Evolutionary conservation across 345 rosid genomes (phyloP).

Genomic region (Melaleuca quinquenervia): DNA sequence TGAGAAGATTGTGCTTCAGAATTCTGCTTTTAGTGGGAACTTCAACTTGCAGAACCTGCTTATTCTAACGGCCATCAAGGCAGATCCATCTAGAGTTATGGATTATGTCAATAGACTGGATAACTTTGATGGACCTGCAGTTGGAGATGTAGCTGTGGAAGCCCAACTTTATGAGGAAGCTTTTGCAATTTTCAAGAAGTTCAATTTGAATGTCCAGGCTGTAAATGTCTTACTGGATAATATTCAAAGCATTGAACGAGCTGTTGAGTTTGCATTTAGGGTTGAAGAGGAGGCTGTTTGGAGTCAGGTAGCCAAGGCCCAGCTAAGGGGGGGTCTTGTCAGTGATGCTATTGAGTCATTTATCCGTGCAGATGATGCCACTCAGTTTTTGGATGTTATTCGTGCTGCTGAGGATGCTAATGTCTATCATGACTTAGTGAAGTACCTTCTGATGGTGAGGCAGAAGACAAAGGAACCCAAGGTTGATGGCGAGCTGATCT

Average conservation of each 20-base stretch:
- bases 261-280: slow-evolving; percentile 91
- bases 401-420: slow-evolving; percentile 32
- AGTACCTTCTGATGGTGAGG: slow-evolving; percentile 95
- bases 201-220: slow-evolving; percentile 35
- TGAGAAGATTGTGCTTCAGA: slow-evolving; percentile 91
- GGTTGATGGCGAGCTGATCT: slow-evolving; percentile 89
- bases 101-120: slow-evolving; percentile 91
- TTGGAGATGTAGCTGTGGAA: slow-evolving; percentile 95
- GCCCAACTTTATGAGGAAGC: slow-evolving; percentile 80
- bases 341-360: slow-evolving; percentile 96
- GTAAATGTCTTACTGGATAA: slow-evolving; percentile 30
- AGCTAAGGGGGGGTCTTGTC: slow-evolving; percentile 85
- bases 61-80: slow-evolving; percentile 88
- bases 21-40: slow-evolving; percentile 98
- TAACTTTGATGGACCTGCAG: slow-evolving; percentile 97
- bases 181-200: slow-evolving; percentile 37
- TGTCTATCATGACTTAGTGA: slow-evolving; percentile 90
- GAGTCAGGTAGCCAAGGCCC: slow-evolving; percentile 96
- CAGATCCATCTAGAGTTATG: slow-evolving; percentile 96
- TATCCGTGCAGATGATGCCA: slow-evolving; percentile 64
- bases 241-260: slow-evolving; percentile 28
- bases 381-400: slow-evolving; percentile 34
- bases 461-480: slow-evolving; percentile 90
- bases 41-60: slow-evolving; percentile 93
- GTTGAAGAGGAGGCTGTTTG: slow-evolving; percentile 98